Base-by-base conservation (phyloP, 305 asterid genomes). In the Coffea humblotiana region DNA sequence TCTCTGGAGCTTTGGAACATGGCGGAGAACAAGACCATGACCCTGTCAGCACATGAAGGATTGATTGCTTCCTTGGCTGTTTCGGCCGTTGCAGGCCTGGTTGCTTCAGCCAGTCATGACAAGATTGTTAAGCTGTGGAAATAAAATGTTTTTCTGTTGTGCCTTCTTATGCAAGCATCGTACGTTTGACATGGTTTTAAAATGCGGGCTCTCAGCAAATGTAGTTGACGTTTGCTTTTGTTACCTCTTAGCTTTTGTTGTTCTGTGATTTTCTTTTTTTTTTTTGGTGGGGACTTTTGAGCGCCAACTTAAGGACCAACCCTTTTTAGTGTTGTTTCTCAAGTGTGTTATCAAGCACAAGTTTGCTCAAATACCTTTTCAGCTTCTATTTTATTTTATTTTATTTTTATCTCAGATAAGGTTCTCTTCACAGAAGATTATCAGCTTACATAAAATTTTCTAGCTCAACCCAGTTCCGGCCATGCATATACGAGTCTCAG, bases 101-200 rank as follows among this genome's bases (percentile, higher is more conserved):
- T 96, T n/a, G 99, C 98, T 66, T 96, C 99, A 2, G 97, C 97
- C 32, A 92, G 98, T 76, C 99, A 96, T 47, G 98, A 96, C 90
- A 94, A 91, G 81, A 84, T 90, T 13, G 92, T 96, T 13, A 96
- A 92, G 86, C 90, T 96, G 66, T 96, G 98, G 98, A 96, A 96
- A 84, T 96, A 87, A 89, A 54, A 61, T 37, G 43, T 37, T n/a
- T 9, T 8, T 13, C 40, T 37, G 71, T 13, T 80, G 74, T 37
- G 35, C 27, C 56, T 3, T 37, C 52, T 35, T n/a, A n/a, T 54
- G 75, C 32, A 29, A 29, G 1, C 32, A 29, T 29, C 32, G 32
- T 29, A 29, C 37, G 76, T 77, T 74, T 58, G 47, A 25, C 65
- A 51, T 63, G 48, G 65, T 79, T 35, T 71, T 37, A 37, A 60